Percentiles rank a stretch among this genome's conserved stretches.
Conservation (phyloP, 352 stramenopile genomes). For the Phytopythium kandeliae region DNA sequence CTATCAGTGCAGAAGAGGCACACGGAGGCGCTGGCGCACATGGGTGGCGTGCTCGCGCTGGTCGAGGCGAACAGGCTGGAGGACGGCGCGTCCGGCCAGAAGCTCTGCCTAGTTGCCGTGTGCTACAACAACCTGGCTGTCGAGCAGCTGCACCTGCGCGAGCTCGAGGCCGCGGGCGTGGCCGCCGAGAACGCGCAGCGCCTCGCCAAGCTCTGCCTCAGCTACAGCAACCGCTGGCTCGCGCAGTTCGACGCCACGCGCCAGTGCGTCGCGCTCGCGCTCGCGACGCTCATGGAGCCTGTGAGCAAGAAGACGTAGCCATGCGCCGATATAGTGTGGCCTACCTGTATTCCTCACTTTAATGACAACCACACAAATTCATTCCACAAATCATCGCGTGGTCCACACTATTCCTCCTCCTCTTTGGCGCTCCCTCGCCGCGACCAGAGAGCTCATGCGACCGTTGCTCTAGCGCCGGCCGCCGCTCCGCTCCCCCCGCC, state of each 20-base stretch:
- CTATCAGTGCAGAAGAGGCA: slow-evolving; percentile 78
- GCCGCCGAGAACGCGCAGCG: slow-evolving; percentile 83
- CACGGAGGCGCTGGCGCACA: slow-evolving; percentile 63
- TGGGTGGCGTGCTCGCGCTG: slow-evolving; percentile 84
- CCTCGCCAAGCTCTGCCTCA: slow-evolving; percentile 86
- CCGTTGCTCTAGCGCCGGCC: too few species aligned
- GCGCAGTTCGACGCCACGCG: slow-evolving; percentile 86
- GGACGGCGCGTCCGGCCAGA: slow-evolving; percentile 72
- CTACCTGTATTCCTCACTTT: too few species aligned
- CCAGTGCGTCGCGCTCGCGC: slow-evolving; percentile 56
- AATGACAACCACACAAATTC: too few species aligned
- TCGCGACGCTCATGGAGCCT: slow-evolving; percentile 63
- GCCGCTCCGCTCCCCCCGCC: too few species aligned
- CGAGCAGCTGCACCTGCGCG: slow-evolving; percentile 83
- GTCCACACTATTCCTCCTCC: too few species aligned
- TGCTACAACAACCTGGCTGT: slow-evolving; percentile 93
- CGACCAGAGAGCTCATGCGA: too few species aligned
- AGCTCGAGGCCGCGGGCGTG: slow-evolving; percentile 70
- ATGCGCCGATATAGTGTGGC: not conserved
- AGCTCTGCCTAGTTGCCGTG: slow-evolving; percentile 86
- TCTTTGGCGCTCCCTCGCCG: too few species aligned
- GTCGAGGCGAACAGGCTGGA: slow-evolving; percentile 89
- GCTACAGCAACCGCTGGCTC: slow-evolving; percentile 90
- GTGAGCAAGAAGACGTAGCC: too few species aligned
- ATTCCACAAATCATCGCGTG: too few species aligned